Percentiles rank a stretch among this genome's conserved stretches.
Evolutionary conservation across 257 asterid genomes (phyloP).

Genomic region (Haberlea rhodopensis): DNA sequence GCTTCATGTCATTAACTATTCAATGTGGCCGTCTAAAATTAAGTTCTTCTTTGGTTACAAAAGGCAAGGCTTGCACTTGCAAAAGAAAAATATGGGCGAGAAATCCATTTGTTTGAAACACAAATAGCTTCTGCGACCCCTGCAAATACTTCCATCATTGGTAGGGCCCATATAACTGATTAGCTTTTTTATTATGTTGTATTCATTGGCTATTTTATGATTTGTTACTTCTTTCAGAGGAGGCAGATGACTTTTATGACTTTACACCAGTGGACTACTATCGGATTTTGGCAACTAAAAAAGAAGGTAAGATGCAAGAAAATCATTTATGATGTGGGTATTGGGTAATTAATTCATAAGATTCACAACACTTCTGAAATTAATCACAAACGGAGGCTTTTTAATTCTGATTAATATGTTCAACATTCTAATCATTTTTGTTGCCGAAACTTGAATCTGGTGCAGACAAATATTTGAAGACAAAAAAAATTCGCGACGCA

Average conservation of each 20-base stretch:
- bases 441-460: slow-evolving; percentile 23
- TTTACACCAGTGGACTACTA: slow-evolving; percentile 87
- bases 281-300: slow-evolving; percentile 69
- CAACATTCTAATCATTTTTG: slow-evolving; percentile 9
- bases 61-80: slow-evolving; percentile 86
- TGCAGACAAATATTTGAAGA: slow-evolving; percentile 76
- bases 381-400: slow-evolving; percentile 14
- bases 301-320: slow-evolving; percentile 56
- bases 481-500: slow-evolving; percentile 80
- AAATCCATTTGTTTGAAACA: slow-evolving; percentile 76
- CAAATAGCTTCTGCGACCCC: slow-evolving; percentile 47
- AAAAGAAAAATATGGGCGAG: slow-evolving; percentile 78
- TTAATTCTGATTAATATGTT: background rate
- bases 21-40: slow-evolving; percentile 17
- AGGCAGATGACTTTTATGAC: slow-evolving; percentile 82
- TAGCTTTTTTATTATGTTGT: slow-evolving; percentile 17
- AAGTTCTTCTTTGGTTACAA: slow-evolving; percentile 22
- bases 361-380: slow-evolving; percentile 6
- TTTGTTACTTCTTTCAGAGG: slow-evolving; percentile 44
- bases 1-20: slow-evolving; percentile 14
- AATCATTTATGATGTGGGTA: slow-evolving; percentile 6
- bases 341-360: slow-evolving; percentile 4
- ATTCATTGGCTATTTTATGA: slow-evolving; percentile 9
- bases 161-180: slow-evolving; percentile 28
- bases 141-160: slow-evolving; percentile 44